Percentiles rank a stretch among this genome's conserved stretches.
Evolutionary conservation across 2,329 filamentous ascomycete species (phyloP).

Genomic region (Fusarium setosum): DNA sequence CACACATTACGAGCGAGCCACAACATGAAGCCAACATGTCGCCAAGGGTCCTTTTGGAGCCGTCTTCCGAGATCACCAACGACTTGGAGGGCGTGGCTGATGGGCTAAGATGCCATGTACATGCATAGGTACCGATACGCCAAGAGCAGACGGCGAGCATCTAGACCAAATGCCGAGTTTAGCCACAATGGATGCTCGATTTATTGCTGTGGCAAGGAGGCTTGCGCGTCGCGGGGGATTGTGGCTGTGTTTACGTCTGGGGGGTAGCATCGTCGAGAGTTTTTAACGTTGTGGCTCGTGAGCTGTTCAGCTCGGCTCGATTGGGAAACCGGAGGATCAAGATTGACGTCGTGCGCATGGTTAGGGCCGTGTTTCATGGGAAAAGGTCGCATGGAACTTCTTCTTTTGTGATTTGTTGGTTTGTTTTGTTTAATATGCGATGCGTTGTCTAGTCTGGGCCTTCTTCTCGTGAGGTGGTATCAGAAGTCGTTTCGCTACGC

Average conservation of each 20-base stretch:
- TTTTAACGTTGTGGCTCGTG: slow-evolving; percentile 37
- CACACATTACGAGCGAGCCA: background rate
- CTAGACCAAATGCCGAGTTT: slow-evolving; percentile 30
- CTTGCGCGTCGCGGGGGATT: slow-evolving; percentile 37
- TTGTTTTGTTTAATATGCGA: slow-evolving; percentile 22
- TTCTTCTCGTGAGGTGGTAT: too few relatives aligned
- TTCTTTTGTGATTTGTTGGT: slow-evolving; percentile 24
- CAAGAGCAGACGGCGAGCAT: background rate
- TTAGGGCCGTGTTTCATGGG: slow-evolving; percentile 27
- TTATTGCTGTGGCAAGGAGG: slow-evolving; percentile 40
- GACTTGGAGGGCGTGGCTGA: slow-evolving; percentile 10
- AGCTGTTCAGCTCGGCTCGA: slow-evolving; percentile 27
- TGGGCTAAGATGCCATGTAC: background rate
- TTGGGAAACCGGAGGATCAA: slow-evolving; percentile 17
- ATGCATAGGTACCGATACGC: background rate
- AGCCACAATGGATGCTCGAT: slow-evolving; percentile 29
- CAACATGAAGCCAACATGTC: slow-evolving; percentile 19
- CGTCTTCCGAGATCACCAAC: slow-evolving; percentile 25
- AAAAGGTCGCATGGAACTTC: background rate
- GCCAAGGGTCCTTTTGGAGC: slow-evolving; percentile 29
- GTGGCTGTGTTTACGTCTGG: slow-evolving; percentile 12
- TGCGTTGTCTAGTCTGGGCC: slow-evolving; percentile 26
- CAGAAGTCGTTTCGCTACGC: background rate
- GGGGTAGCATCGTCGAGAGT: slow-evolving; percentile 18
- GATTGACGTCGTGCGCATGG: slow-evolving; percentile 19